These are phyloP conservation scores for Clonostachys byssicola DNA, from an alignment of 2,329 filamentous ascomycete species.

Conservation along the genomic window DNA sequence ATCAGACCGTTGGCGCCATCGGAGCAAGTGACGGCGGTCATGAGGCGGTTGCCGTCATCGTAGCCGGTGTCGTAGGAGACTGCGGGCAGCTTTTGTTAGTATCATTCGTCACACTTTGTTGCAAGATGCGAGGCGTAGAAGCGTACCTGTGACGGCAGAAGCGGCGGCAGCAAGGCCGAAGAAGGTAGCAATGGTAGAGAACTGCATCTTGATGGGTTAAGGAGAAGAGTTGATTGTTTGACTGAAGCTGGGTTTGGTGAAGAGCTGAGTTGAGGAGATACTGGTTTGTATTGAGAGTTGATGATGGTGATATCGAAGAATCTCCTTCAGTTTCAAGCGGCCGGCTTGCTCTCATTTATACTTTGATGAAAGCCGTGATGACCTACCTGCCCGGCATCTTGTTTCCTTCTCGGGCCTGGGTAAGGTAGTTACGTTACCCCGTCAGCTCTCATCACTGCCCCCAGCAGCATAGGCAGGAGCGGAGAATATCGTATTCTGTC, in stretches of 20 bases:
- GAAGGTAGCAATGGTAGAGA: constrained; percentile 31
- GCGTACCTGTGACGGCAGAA: constrained; percentile 27
- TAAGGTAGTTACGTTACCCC: too few relatives aligned
- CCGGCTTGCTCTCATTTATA: too few relatives aligned
- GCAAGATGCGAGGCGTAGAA: neutral
- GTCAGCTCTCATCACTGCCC: too few relatives aligned
- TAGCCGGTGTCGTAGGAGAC: constrained; percentile 73
- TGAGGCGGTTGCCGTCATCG: constrained; percentile 52
- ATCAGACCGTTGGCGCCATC: constrained; percentile 65
- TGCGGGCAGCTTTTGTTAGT: constrained; percentile 10
- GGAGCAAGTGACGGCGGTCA: constrained; percentile 60
- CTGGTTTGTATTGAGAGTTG: neutral
- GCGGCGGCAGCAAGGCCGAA: constrained; percentile 28
- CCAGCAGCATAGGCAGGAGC: too few relatives aligned
- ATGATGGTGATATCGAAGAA: neutral
- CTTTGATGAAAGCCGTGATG: too few relatives aligned
- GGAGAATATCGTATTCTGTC: too few relatives aligned
- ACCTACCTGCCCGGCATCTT: too few relatives aligned
- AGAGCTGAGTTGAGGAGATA: too few relatives aligned
- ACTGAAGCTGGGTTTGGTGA: neutral
- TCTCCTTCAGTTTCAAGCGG: too few relatives aligned
- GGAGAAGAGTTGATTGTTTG: neutral
- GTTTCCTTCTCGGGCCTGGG: too few relatives aligned
- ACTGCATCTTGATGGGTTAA: constrained; percentile 33
- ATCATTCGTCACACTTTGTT: neutral